Conservation (phyloP, 176 grass and related monocot species). For the Musa troglodytarum region DNA sequence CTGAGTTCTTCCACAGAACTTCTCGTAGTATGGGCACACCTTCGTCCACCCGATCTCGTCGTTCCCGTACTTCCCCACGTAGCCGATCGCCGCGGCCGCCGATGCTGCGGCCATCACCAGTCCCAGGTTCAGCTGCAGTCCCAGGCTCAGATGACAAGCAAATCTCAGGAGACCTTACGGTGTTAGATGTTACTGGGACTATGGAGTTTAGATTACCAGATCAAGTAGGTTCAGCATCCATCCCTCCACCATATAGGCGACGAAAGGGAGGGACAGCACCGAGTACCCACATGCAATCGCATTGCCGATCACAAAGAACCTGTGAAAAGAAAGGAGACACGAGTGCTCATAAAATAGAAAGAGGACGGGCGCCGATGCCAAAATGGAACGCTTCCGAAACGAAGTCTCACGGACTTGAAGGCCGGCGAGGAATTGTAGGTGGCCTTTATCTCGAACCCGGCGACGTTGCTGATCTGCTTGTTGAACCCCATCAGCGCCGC, state of each 20-base stretch:
- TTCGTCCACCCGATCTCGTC: slow-evolving; percentile 35
- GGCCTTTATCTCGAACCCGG: slow-evolving; percentile 27
- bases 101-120: slow-evolving; percentile 31
- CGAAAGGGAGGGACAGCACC: slow-evolving; percentile 15
- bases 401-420: slow-evolving; percentile 23
- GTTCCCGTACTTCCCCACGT: slow-evolving; percentile 40
- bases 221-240: slow-evolving; percentile 34
- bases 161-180: background rate
- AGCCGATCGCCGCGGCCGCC: slow-evolving; percentile 22
- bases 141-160: background rate
- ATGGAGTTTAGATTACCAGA: slow-evolving; percentile 10
- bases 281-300: slow-evolving; percentile 25
- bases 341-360: too few species aligned
- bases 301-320: slow-evolving; percentile 36
- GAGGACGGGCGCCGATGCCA: background rate
- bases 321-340: background rate
- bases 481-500: slow-evolving; percentile 27
- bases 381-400: background rate
- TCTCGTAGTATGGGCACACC: slow-evolving; percentile 34
- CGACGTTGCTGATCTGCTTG: slow-evolving; percentile 3
- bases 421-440: slow-evolving; percentile 34
- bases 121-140: slow-evolving; percentile 24
- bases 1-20: slow-evolving; percentile 27
- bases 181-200: background rate
- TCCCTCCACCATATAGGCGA: background rate